Evolutionary conservation across 2,329 filamentous ascomycete genomes (phyloP), one percentile per base, ranked within the genome.

Genomic region (Aspergillus piperis): DNA sequence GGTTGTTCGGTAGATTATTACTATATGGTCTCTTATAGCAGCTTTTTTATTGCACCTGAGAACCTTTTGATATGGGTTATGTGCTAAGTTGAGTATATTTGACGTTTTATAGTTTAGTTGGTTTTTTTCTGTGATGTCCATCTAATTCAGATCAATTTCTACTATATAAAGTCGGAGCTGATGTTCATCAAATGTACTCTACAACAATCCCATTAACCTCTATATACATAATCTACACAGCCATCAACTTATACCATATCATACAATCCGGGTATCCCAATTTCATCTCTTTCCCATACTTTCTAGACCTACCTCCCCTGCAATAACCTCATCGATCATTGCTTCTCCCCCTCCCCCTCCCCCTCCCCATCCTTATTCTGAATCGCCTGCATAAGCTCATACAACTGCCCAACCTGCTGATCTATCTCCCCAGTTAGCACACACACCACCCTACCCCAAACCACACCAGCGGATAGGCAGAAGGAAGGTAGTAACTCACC

Each of bases 331-430:
- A 23, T 8, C 17, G 8, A 6, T 47, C 48, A 57, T 41, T 54
- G 4, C 41, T 55, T 53, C 21, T 55, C 53, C 38, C 57, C 30
- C 21, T 61, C 57, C 2, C 39, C 25, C 47, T 54, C 56, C 1
- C 57, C 61, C 39, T 71, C 69, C 10, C 81, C 63, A 48, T 67
- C 81, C 62, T 80, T 57, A 66, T 83, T 82, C 60, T 82, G 79
- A 57, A 96, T 96, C 2, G 91, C 86, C 74, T 90, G 85, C 92
- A 97, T 96, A 59, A 99, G 81, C 74, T 98, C 94, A 73, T 97
- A 97, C 67, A 99, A 80, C 76, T 99, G 95, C 1, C 89, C 91
- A 55, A 98, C 82, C 78, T 99, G 95, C 74, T 98, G 90, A 74
- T 98, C 92, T 96, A 64, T 13, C 56, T 10, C 25, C 25, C 17